Evolutionary conservation across 2,329 filamentous ascomycete species (phyloP).

Genomic region (Stagonosporopsis chrysanthemi): DNA sequence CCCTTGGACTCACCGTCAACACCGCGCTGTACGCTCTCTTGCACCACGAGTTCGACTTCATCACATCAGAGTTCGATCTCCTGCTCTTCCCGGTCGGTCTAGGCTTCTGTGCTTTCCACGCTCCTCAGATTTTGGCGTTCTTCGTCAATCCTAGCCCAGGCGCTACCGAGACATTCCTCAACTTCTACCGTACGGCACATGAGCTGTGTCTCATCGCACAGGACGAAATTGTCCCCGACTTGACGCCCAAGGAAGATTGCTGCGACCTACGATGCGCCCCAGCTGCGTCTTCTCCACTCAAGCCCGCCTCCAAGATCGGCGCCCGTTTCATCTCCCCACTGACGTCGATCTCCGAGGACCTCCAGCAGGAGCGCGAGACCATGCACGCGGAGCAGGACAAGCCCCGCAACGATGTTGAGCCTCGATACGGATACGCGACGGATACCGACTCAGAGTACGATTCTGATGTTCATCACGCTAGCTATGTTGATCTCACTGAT

Average conservation of each 20-base stretch:
- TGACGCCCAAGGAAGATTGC: background rate
- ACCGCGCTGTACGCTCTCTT: constrained; percentile 2
- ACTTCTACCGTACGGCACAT: background rate
- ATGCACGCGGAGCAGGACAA: constrained; percentile 4
- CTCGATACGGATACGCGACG: background rate
- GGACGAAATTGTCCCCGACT: background rate
- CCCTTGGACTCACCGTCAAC: background rate
- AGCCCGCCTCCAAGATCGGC: constrained; percentile 7
- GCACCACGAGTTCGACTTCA: constrained; percentile 1
- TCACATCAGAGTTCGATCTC: constrained; percentile 2
- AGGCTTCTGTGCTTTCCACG: constrained; percentile 3
- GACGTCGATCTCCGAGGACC: constrained; percentile 13
- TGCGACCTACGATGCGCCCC: background rate
- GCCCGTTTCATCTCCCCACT: constrained; percentile 7
- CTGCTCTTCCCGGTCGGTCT: constrained; percentile 3
- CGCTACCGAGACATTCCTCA: background rate
- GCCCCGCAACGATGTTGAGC: background rate
- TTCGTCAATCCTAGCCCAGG: background rate
- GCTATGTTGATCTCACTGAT: constrained; percentile 14
- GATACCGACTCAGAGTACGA: constrained; percentile 15
- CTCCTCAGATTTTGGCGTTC: background rate
- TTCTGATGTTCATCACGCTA: constrained; percentile 1
- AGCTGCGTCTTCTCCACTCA: background rate
- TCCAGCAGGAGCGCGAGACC: constrained; percentile 4
- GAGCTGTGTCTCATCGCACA: background rate